phyloP scores from a whole-genome alignment of 495 filamentous ascomycete genomes.

The Friedmanniomyces endolithicus region DNA sequence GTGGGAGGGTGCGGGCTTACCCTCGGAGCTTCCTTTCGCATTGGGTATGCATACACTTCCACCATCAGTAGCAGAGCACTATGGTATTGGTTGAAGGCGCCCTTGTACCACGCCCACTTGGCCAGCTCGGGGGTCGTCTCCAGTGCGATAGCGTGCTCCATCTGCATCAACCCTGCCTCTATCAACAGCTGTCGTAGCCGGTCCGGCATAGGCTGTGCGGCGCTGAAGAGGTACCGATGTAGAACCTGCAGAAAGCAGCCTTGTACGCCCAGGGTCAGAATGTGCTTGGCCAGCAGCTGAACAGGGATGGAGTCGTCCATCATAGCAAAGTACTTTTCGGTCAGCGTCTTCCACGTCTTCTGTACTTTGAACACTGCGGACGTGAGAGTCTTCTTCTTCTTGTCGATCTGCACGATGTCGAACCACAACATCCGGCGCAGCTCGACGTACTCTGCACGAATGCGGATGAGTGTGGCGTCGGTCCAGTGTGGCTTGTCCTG shows the following conservation, averaged over 20 bases:
- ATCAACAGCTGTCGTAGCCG: conserved; percentile 39
- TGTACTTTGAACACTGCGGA: conserved; percentile 48
- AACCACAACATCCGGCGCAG: conserved; percentile 52
- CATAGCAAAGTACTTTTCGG: conserved; percentile 46
- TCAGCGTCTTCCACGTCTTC: conserved; percentile 45
- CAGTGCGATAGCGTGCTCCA: conserved; percentile 48
- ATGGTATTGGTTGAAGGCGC: conserved; percentile 39
- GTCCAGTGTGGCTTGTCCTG: conserved; percentile 47
- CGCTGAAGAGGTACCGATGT: conserved; percentile 40
- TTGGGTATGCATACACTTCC: conserved; percentile 45
- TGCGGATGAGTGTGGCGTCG: conserved; percentile 49
- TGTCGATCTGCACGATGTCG: conserved; percentile 49
- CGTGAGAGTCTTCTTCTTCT: conserved; percentile 44
- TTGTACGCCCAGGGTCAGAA: conserved; percentile 49
- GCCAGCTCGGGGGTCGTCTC: conserved; percentile 42
- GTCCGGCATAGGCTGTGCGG: conserved; percentile 38
- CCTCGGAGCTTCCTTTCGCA: conserved; percentile 42
- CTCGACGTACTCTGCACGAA: conserved; percentile 61
- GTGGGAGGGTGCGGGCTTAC: neutral
- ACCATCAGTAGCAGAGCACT: conserved; percentile 35
- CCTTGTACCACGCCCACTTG: conserved; percentile 36
- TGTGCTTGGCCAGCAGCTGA: conserved; percentile 45
- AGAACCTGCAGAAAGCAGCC: conserved; percentile 53
- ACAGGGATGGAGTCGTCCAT: conserved; percentile 45
- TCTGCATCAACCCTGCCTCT: conserved; percentile 38